These are phyloP conservation scores for Cymbidium sinense DNA, from an alignment of 106 monocot species.

Conservation along the genomic window DNA sequence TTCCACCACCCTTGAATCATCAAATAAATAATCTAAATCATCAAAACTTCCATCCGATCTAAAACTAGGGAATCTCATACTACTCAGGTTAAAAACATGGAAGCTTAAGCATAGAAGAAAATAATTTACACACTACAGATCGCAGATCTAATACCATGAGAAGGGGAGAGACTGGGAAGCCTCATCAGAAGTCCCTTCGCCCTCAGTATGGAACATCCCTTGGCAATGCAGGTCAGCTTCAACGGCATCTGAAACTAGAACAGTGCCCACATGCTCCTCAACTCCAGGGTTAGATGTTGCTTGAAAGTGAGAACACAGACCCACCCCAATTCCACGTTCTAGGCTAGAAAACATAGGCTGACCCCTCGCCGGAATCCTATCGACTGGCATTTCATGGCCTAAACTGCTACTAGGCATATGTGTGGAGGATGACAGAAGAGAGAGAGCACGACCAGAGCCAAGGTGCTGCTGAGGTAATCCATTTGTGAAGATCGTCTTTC, in stretches of 20 bases:
- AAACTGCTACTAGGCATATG: slow-evolving; percentile 33
- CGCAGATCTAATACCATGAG: slow-evolving; percentile 17
- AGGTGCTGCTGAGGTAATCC: slow-evolving; percentile 30
- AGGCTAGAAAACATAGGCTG: slow-evolving; percentile 31
- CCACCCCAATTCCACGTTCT: background rate
- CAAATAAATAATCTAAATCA: no score
- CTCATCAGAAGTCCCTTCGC: slow-evolving; percentile 9
- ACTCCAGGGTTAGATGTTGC: slow-evolving; percentile 17
- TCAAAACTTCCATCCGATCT: no score
- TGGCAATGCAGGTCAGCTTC: slow-evolving; percentile 26
- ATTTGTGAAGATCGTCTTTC: slow-evolving; percentile 24
- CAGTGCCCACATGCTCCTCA: slow-evolving; percentile 16
- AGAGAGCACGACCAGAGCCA: slow-evolving; percentile 87
- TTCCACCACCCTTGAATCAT: no score
- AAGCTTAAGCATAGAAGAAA: no score
- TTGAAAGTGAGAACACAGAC: slow-evolving; percentile 14
- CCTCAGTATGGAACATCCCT: slow-evolving; percentile 21
- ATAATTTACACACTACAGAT: background rate
- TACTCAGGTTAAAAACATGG: no score
- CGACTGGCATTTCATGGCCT: slow-evolving; percentile 19
- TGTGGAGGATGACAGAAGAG: slow-evolving; percentile 94
- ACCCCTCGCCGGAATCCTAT: slow-evolving; percentile 31
- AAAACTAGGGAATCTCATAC: no score
- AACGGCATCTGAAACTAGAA: slow-evolving; percentile 23
- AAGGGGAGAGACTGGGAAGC: slow-evolving; percentile 23